Base-by-base conservation (phyloP, 768 basidiomycete genomes). In the Calvatia gigantea region DNA sequence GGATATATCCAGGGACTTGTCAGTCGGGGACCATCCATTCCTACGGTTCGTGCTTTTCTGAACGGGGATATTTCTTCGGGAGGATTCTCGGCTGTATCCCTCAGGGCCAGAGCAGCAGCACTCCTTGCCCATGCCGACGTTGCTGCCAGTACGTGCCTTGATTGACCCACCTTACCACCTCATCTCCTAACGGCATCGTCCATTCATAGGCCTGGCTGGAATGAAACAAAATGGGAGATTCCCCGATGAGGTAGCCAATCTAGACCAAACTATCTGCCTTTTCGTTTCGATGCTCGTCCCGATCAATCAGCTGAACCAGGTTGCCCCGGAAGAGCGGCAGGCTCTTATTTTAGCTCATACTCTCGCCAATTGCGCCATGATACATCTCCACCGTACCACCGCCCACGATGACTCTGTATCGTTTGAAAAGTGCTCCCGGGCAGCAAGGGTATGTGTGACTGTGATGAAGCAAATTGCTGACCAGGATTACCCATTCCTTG, bases 31-130 rank as follows among this genome's bases (percentile, higher is more conserved):
- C 72, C 73, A 49, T 74, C 81, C 51, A 76, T 81, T 56, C 83
- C 84, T 39, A 87, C 86, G 9, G 76, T 84, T 51, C 78, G 75
- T 54, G 72, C 80, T 39, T 89, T 90, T 69, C 77, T 88, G 54
- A 75, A 81, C 51, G 84, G 80, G 32, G 82, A 80, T 51, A 70
- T 81, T 33, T 76, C 80, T 4, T 72, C 75, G 32, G 77, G 75
- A 46, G 82, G 82, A 32, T 89, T 85, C 67, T 85, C 86, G 7
- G 75, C 80, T 29, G 73, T 77, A 43, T 83, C 88, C 11, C 70
- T 89, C 61, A 83, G 86, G 58, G 85, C 79, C 51, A 91, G 91
- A 69, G 87, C 87, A 15, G 84, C 89, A n/a, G 78, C 86, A 9
- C 76, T 92, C 21, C 86, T 86, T 62, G 80, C 89, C 48, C 81